phyloP scores from a whole-genome alignment of 352 stramenopile species.

The Globisporangium cederbergense region DNA sequence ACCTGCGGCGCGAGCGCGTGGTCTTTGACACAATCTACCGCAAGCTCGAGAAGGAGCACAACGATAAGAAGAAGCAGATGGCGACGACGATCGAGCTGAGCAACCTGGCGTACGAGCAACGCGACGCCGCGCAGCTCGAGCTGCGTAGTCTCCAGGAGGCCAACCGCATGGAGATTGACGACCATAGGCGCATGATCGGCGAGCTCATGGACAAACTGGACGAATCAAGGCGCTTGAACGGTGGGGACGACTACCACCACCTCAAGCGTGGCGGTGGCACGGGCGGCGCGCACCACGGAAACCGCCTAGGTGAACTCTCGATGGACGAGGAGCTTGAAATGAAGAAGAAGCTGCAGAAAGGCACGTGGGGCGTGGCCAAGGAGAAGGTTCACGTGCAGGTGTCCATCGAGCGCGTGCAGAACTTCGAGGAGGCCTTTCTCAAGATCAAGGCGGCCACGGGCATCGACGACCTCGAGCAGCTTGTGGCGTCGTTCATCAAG shows the following conservation, averaged over 20 bases:
- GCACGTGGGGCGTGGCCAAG: conserved; percentile 77
- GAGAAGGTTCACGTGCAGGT: conserved; percentile 89
- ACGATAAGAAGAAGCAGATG: conserved; percentile 95
- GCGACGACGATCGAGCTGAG: conserved; percentile 93
- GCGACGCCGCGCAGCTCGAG: conserved; percentile 93
- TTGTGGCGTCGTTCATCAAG: conserved; percentile 92
- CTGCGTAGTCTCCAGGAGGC: conserved; percentile 90
- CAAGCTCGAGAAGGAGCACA: conserved; percentile 89
- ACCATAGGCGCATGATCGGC: conserved; percentile 47
- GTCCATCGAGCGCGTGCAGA: conserved; percentile 88
- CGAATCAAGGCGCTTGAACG: conserved; percentile 39
- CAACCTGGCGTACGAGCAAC: conserved; percentile 94
- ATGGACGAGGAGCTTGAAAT: conserved; percentile 64
- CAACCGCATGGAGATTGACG: conserved; percentile 83
- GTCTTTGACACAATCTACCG: conserved; percentile 95
- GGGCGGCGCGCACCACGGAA: conserved; percentile 1
- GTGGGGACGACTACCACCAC: conserved; percentile 28
- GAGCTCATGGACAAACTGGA: conserved; percentile 66
- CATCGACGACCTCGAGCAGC: conserved; percentile 90
- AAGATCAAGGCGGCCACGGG: conserved; percentile 92
- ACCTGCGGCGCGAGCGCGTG: conserved; percentile 90
- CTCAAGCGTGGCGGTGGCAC: conserved; percentile 12
- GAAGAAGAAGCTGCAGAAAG: conserved; percentile 72
- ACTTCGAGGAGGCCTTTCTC: conserved; percentile 94
- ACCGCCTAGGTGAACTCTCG: conserved; percentile 39